phyloP scores from a whole-genome alignment of 1,284 basidiomycete species.

The Cryptococcus amylolentus region DNA sequence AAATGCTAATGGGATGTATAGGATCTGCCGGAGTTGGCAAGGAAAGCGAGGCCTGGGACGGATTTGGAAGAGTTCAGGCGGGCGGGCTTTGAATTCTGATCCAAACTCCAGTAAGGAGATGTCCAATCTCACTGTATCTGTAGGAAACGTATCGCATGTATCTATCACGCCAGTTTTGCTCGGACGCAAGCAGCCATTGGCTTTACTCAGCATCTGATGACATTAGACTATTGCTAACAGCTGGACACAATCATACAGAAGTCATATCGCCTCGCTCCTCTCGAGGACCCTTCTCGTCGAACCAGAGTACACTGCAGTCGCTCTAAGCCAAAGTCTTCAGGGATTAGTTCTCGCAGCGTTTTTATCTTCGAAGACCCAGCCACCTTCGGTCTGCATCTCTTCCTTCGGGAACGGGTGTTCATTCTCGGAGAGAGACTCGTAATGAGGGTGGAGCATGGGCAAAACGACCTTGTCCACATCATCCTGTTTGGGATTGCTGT shows the following conservation, averaged over 20 bases:
- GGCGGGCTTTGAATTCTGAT: constrained; percentile 78
- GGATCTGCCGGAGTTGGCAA: constrained; percentile 56
- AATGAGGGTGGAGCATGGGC: constrained; percentile 3
- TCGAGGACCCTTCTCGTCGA: background rate
- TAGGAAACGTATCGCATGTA: too few relatives aligned
- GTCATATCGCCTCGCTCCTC: background rate
- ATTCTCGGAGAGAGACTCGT: background rate
- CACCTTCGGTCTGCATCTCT: background rate
- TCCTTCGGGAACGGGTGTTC: background rate
- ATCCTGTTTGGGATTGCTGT: constrained; percentile 58
- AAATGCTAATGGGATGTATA: constrained; percentile 13
- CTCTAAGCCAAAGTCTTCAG: background rate
- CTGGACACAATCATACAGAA: background rate
- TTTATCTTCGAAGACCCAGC: background rate
- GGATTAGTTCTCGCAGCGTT: background rate
- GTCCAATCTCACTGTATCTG: too few relatives aligned
- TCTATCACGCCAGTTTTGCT: too few relatives aligned
- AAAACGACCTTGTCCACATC: constrained; percentile 5
- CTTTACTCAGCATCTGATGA: too few relatives aligned
- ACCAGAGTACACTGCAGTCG: background rate
- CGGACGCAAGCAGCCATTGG: too few relatives aligned
- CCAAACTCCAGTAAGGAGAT: too few relatives aligned
- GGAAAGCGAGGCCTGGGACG: constrained; percentile 52
- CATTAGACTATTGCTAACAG: too few relatives aligned
- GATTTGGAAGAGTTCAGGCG: constrained; percentile 68